These are phyloP conservation scores for Tagetes patula DNA, from an alignment of 129 eudicot genomes.

Conservation along the genomic window DNA sequence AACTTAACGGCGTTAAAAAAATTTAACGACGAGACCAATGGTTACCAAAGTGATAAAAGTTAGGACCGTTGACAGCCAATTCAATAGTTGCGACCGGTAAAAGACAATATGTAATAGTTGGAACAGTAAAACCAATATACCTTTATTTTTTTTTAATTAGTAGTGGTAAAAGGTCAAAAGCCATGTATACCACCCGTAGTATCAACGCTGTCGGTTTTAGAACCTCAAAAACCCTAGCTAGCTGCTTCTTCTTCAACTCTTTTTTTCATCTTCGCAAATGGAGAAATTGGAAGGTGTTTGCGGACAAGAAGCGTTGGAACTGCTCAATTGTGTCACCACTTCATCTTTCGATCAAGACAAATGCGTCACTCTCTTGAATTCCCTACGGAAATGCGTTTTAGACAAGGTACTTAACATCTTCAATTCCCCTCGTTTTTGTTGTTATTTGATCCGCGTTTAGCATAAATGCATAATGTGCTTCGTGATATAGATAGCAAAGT, in stretches of 20 bases:
- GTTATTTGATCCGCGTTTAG: neutral
- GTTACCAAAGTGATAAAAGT: no score
- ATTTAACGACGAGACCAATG: no score
- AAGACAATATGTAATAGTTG: no score
- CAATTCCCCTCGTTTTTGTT: no score
- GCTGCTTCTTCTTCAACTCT: neutral
- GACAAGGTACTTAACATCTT: conserved; percentile 40
- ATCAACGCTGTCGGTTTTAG: conserved; percentile 11
- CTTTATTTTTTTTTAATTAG: no score
- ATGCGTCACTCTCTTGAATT: conserved; percentile 55
- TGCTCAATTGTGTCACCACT: conserved; percentile 64
- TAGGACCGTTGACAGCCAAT: no score
- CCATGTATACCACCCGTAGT: neutral
- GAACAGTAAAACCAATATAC: no score
- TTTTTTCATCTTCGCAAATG: conserved; percentile 19
- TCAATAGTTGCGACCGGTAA: no score
- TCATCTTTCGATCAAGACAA: conserved; percentile 62
- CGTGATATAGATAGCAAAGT: no score
- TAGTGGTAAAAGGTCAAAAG: conserved; percentile 17
- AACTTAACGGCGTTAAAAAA: no score
- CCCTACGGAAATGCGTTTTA: conserved; percentile 62
- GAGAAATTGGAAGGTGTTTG: conserved; percentile 51
- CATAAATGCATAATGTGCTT: neutral
- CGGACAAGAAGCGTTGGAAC: conserved; percentile 66
- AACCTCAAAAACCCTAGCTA: conserved; percentile 27